Evolutionary conservation across 495 filamentous ascomycete species (phyloP).

Genomic region (Aspergillus funiculosus): DNA sequence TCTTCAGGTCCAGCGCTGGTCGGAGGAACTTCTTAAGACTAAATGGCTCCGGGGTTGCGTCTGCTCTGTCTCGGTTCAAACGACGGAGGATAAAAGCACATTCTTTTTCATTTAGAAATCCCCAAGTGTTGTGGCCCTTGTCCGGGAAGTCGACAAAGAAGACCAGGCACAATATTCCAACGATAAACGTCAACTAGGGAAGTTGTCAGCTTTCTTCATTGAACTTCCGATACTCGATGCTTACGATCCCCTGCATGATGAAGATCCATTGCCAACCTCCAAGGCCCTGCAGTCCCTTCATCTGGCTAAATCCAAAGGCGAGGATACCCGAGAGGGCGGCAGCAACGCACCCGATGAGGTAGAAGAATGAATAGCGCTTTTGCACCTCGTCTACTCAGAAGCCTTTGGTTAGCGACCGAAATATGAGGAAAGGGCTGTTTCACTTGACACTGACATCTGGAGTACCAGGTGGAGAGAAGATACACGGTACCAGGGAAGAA

Average conservation of each 20-base stretch:
- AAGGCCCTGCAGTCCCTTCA: conserved; percentile 42
- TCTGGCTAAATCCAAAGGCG: conserved; percentile 58
- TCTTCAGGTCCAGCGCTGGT: conserved; percentile 29
- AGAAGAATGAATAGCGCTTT: conserved; percentile 59
- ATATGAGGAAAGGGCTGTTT: too few species aligned
- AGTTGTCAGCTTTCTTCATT: neutral
- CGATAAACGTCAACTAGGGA: conserved; percentile 6
- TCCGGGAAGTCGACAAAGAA: conserved; percentile 49
- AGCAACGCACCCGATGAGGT: conserved; percentile 57
- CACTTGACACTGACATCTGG: conserved; percentile 35
- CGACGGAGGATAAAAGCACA: conserved; percentile 33
- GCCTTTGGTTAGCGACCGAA: too few species aligned
- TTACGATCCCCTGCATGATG: conserved; percentile 53
- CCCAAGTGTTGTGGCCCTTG: conserved; percentile 24
- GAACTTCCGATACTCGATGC: too few species aligned
- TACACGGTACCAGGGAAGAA: conserved; percentile 62
- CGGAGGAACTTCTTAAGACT: conserved; percentile 25
- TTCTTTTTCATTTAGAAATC: conserved; percentile 35
- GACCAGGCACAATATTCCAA: conserved; percentile 7
- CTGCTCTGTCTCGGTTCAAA: conserved; percentile 34
- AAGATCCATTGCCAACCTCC: conserved; percentile 62
- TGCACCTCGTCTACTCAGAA: conserved; percentile 48
- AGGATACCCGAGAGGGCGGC: conserved; percentile 58
- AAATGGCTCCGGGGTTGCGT: conserved; percentile 29
- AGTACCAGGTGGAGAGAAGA: conserved; percentile 61